phyloP scores from a whole-genome alignment of 192 early-diverging fungal species.

The Backusella macrospora region DNA sequence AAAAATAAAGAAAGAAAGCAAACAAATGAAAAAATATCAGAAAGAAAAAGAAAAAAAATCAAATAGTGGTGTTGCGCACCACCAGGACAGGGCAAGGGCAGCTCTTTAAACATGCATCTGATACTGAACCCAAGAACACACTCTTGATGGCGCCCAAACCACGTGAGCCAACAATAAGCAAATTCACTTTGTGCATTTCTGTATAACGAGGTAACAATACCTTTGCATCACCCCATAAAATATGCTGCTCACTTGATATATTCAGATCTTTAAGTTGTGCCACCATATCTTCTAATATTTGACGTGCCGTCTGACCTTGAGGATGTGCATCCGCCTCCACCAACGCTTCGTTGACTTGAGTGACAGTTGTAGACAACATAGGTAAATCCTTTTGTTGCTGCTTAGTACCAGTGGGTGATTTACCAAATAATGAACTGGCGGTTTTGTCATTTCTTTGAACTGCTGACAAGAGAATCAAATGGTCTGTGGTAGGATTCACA shows the following conservation, averaged over 20 bases:
- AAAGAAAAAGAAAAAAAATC: constrained; percentile 7
- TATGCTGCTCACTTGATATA: constrained; percentile 38
- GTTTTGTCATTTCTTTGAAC: not conserved
- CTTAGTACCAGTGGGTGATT: not conserved
- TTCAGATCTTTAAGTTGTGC: constrained; percentile 13
- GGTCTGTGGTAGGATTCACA: constrained; percentile 28
- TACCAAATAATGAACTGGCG: not conserved
- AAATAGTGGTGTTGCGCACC: constrained; percentile 38
- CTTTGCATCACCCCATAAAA: constrained; percentile 42
- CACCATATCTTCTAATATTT: constrained; percentile 25
- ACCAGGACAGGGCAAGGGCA: constrained; percentile 43
- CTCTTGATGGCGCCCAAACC: constrained; percentile 38
- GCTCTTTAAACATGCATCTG: constrained; percentile 34
- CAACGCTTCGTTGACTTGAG: constrained; percentile 24
- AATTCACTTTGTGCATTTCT: constrained; percentile 30
- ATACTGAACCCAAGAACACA: constrained; percentile 42
- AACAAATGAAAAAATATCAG: not conserved
- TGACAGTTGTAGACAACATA: constrained; percentile 32
- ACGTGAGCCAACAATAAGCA: constrained; percentile 43
- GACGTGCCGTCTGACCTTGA: constrained; percentile 5
- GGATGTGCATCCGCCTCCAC: constrained; percentile 23
- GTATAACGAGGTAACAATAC: constrained; percentile 35
- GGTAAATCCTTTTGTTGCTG: not conserved
- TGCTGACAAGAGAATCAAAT: constrained; percentile 38
- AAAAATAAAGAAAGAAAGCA: not conserved